phyloP scores from a whole-genome alignment of 1,139 yeast species.

The Scheffersomyces titani region DNA sequence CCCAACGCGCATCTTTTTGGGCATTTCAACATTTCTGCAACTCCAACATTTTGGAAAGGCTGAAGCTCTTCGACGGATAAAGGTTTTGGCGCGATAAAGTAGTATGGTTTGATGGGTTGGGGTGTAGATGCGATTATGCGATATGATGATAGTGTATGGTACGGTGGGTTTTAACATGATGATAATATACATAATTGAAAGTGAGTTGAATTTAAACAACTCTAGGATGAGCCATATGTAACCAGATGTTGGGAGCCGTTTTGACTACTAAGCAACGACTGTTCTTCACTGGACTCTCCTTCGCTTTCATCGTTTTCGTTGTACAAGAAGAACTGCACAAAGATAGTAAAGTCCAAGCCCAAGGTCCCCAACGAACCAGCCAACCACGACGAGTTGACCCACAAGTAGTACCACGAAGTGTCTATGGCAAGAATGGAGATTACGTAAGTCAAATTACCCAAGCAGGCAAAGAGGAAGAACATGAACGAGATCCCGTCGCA shows the following conservation, averaged over 20 bases:
- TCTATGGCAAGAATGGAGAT: conserved; percentile 80
- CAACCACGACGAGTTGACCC: conserved; percentile 89
- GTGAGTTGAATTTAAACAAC: not conserved
- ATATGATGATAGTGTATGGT: not conserved
- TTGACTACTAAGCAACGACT: conserved; percentile 5
- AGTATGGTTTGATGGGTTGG: not conserved
- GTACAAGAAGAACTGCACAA: conserved; percentile 83
- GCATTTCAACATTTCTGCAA: not conserved
- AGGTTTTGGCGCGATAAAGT: not conserved
- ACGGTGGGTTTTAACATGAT: not conserved
- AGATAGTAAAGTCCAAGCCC: conserved; percentile 78
- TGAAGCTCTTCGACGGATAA: not conserved
- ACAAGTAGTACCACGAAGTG: conserved; percentile 63
- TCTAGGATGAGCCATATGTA: not conserved
- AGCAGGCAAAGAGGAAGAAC: conserved; percentile 89
- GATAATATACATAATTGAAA: not conserved
- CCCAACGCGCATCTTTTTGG: not conserved
- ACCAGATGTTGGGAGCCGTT: not conserved
- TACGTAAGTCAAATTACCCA: conserved; percentile 89
- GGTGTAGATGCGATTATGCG: not conserved
- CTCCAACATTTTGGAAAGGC: not conserved
- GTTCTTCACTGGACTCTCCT: conserved; percentile 6
- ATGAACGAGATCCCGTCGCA: conserved; percentile 92
- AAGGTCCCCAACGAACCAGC: conserved; percentile 91
- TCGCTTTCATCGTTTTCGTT: conserved; percentile 33